Evolutionary conservation across 192 early-diverging fungal species (phyloP), one percentile per base, ranked within the genome.

Genomic region (Coemansia asiatica): DNA sequence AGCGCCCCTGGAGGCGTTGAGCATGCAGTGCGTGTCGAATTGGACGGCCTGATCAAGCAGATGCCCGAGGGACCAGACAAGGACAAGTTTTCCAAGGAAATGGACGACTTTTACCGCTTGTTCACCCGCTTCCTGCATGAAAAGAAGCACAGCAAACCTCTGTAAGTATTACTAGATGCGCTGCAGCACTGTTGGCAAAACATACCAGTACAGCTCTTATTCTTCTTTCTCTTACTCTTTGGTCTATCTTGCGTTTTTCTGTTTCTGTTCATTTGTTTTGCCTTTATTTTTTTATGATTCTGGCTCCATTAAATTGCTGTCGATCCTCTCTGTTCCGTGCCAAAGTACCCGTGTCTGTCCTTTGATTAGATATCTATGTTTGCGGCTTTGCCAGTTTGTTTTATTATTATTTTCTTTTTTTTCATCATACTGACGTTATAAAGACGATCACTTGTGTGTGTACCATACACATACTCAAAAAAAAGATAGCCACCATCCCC

Each of bases 71-170:
- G 78, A 0, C 78, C 73, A 12, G 78, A 81, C 15, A 71, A 68
- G 63, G 69, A 70, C 53, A 74, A 68, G 60, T 92, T 91, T 66
- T 69, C 82, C 72, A 90, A 85, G 63, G 90, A 94, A 53, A 92
- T 94, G 92, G 91, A 92, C 64, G 87, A 87, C 74, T 95, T 94
- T 75, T 93, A 88, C 71, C 81, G 85, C 36, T 84, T 95, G 27
- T 93, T 92, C 75, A 88, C 82, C 38, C 90, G 97, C 56, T 99
- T 91, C 74, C 82, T 98, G 48, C 83, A 84, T 47, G 94, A 97
- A 57, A 82, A 82, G 74, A 82, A 82, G 75, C 74, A 82, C 58
- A 76, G 70, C 63, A 76, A 73, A 60, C 79, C 79, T 27, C 71
- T 82, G 79, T 81, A 81, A 81, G 79, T 81, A 66, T 18, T 29